phyloP scores from a whole-genome alignment of 139 green algal genomes.

The Picochlorum sp. region DNA sequence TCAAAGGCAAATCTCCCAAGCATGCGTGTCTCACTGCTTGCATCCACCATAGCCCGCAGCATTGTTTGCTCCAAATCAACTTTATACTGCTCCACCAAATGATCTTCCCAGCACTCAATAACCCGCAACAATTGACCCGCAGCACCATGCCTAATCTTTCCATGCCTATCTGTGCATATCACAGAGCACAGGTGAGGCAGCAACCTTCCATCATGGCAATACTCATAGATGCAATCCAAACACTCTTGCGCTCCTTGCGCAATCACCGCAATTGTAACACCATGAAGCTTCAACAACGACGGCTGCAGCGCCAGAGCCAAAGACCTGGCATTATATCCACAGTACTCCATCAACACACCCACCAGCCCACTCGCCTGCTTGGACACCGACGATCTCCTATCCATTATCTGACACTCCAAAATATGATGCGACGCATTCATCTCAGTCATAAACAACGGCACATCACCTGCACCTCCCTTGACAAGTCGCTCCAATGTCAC shows the following conservation, averaged over 20 bases:
- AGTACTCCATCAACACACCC: constrained; percentile 35
- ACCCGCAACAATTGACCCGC: constrained; percentile 36
- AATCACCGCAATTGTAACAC: constrained; percentile 65
- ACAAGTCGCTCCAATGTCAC: constrained; percentile 58
- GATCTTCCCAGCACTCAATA: constrained; percentile 42
- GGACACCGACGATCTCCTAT: constrained; percentile 52
- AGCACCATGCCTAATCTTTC: constrained; percentile 45
- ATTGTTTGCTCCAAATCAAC: constrained; percentile 45
- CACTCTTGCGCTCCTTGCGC: constrained; percentile 50
- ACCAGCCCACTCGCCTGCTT: constrained; percentile 58
- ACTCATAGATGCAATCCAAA: constrained; percentile 31
- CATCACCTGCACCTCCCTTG: constrained; percentile 36
- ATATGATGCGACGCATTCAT: not conserved
- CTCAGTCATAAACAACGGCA: constrained; percentile 36
- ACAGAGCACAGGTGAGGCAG: constrained; percentile 39
- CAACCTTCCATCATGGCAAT: constrained; percentile 43
- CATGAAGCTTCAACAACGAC: constrained; percentile 56
- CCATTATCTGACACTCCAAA: constrained; percentile 35
- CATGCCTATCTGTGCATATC: constrained; percentile 42
- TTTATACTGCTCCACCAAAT: constrained; percentile 19
- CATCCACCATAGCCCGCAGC: constrained; percentile 31
- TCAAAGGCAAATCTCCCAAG: constrained; percentile 33
- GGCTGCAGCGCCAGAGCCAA: constrained; percentile 43
- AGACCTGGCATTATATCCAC: constrained; percentile 45
- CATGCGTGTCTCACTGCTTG: constrained; percentile 32